Evolutionary conservation across 148 eudicot species (phyloP).

Genomic region (Linanthus parryae): DNA sequence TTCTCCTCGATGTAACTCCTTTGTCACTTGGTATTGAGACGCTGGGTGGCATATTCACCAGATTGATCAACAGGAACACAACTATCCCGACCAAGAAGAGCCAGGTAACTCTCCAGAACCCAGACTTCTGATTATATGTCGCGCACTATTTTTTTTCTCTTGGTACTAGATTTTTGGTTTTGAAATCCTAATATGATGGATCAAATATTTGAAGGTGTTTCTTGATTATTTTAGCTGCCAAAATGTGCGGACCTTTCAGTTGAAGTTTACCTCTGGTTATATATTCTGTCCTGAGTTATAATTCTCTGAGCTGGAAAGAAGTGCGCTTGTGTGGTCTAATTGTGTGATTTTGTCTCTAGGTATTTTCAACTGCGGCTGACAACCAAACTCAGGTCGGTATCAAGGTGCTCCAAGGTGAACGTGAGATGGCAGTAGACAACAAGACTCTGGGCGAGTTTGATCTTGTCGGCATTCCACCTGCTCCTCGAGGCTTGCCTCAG

Average conservation of each 20-base stretch:
- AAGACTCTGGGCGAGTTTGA: conserved; percentile 88
- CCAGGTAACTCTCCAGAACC: too few species aligned
- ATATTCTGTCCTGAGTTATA: too few species aligned
- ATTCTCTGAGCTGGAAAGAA: too few species aligned
- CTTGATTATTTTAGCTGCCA: too few species aligned
- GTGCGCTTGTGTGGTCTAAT: too few species aligned
- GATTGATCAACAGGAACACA: conserved; percentile 77
- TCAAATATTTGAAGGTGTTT: too few species aligned
- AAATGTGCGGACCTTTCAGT: too few species aligned
- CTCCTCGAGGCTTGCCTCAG: conserved; percentile 96
- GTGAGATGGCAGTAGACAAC: conserved; percentile 96
- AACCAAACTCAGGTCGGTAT: conserved; percentile 98
- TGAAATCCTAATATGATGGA: too few species aligned
- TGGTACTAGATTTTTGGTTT: too few species aligned
- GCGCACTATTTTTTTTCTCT: too few species aligned
- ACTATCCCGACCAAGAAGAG: conserved; percentile 95
- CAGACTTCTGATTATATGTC: too few species aligned
- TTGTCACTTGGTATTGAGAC: conserved; percentile 95
- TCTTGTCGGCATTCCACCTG: conserved; percentile 85
- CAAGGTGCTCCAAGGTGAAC: conserved; percentile 91
- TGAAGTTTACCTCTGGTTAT: too few species aligned
- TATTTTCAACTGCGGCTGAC: conserved; percentile 95
- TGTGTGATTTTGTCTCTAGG: conserved; percentile 32
- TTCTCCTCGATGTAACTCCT: conserved; percentile 91
- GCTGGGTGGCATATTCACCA: conserved; percentile 83